phyloP scores from a whole-genome alignment of 345 rosid species.

The Eucalyptus caleyi region DNA sequence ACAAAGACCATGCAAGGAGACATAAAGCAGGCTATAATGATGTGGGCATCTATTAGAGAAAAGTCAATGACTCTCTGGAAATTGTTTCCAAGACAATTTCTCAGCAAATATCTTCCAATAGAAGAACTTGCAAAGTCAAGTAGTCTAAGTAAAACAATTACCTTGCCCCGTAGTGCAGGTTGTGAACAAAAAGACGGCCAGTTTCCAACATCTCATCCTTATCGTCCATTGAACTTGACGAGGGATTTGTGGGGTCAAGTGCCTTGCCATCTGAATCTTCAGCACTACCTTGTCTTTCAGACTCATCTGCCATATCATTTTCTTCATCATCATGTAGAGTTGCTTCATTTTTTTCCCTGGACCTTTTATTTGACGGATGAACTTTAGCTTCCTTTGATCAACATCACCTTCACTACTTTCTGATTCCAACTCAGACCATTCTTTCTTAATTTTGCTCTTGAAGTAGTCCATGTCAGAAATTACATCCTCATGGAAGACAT shows the following conservation, averaged over 20 bases:
- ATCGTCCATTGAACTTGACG: conserved; percentile 16
- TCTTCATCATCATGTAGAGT: background rate
- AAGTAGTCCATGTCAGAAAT: conserved; percentile 81
- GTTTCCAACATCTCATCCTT: conserved; percentile 25
- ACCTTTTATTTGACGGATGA: background rate
- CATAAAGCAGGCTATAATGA: background rate
- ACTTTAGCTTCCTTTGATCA: background rate
- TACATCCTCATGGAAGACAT: conserved; percentile 27
- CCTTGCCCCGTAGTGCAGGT: conserved; percentile 80
- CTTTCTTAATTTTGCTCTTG: conserved; percentile 75
- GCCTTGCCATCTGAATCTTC: conserved; percentile 26
- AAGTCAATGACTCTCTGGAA: background rate
- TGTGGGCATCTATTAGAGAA: background rate
- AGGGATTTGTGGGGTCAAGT: conserved; percentile 10
- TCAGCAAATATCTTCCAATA: background rate
- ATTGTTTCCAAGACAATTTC: background rate
- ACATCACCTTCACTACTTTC: conserved; percentile 28
- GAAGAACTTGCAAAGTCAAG: background rate
- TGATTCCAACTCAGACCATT: conserved; percentile 70
- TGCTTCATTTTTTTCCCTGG: conserved; percentile 1
- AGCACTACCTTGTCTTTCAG: conserved; percentile 8
- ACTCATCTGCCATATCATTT: conserved; percentile 9
- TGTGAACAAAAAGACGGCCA: conserved; percentile 84
- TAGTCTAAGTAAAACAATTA: conserved; percentile 1
- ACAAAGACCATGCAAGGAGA: background rate